phyloP scores from a whole-genome alignment of 73 alveolate genomes.

The Paramecium bursaria region DNA sequence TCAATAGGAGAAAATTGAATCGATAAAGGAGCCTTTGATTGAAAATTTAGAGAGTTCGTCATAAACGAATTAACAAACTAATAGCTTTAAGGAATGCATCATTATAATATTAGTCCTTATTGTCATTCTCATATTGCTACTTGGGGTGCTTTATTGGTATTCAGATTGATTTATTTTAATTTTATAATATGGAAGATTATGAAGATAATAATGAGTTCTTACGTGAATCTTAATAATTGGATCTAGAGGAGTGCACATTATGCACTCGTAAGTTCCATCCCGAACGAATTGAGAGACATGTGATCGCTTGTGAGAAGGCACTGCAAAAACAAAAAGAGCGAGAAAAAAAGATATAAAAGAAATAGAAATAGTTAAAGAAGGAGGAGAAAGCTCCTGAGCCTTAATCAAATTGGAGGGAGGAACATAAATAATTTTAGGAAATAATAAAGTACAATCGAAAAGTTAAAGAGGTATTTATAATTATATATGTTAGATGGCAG shows the following conservation, averaged over 20 bases:
- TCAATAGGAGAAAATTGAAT: no score
- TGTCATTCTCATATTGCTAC: no score
- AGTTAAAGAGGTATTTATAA: constrained; percentile 29
- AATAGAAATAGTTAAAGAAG: constrained; percentile 4
- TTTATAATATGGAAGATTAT: constrained; percentile 42
- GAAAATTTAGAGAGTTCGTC: no score
- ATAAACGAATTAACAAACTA: no score
- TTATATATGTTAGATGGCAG: background rate
- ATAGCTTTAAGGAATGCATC: no score
- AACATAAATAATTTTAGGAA: constrained; percentile 49
- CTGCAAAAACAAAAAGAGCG: constrained; percentile 23
- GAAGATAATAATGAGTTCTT: background rate
- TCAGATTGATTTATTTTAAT: constrained; percentile 22
- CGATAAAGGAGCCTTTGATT: no score
- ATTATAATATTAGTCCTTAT: no score
- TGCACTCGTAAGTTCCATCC: constrained; percentile 54
- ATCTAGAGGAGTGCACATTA: constrained; percentile 12
- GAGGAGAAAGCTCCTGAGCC: background rate
- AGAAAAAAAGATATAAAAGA: constrained; percentile 21
- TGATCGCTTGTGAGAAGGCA: constrained; percentile 39
- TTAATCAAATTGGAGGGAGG: constrained; percentile 54
- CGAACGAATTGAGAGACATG: constrained; percentile 39
- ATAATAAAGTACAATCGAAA: constrained; percentile 42
- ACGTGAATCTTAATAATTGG: constrained; percentile 5
- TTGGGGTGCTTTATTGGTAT: no score